These are phyloP conservation scores for Onygena corvina DNA, from an alignment of 2,329 filamentous ascomycete species.

Conservation along the genomic window DNA sequence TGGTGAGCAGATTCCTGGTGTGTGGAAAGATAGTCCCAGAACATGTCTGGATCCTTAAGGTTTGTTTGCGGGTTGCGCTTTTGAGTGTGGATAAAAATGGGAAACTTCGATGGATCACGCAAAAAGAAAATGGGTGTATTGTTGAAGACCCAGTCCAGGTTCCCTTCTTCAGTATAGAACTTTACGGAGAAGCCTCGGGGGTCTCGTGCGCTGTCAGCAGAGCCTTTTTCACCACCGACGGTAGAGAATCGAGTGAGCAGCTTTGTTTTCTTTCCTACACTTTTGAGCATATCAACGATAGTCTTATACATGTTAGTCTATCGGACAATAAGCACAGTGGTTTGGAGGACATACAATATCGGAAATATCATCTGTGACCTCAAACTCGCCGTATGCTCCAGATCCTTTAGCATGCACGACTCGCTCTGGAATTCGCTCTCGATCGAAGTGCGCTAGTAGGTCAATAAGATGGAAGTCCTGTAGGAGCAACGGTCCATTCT, in stretches of 20 bases:
- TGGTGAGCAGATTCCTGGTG: conserved; percentile 53
- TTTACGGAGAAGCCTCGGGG: conserved; percentile 62
- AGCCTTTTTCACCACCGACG: conserved; percentile 61
- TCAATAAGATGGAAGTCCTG: conserved; percentile 57
- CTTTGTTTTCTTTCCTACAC: conserved; percentile 57
- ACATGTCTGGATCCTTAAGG: conserved; percentile 55
- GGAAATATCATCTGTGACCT: conserved; percentile 39
- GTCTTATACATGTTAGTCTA: conserved; percentile 20
- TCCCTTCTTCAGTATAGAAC: conserved; percentile 62
- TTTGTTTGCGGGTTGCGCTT: conserved; percentile 62
- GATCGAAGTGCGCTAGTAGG: conserved; percentile 38
- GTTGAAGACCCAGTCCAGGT: conserved; percentile 52
- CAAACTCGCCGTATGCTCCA: conserved; percentile 23
- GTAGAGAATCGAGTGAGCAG: conserved; percentile 60
- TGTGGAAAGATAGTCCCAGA: conserved; percentile 53
- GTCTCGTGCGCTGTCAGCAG: conserved; percentile 58
- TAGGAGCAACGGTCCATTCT: conserved; percentile 48
- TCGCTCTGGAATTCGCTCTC: conserved; percentile 24
- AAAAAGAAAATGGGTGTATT: conserved; percentile 60
- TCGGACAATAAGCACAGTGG: no score
- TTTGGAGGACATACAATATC: conserved; percentile 29
- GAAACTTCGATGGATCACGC: conserved; percentile 62
- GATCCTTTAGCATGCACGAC: conserved; percentile 7
- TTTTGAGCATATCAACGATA: conserved; percentile 39
- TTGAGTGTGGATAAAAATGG: conserved; percentile 61